Evolutionary conservation across 306 rosid species (phyloP).

Genomic region (Pyrus pyrifolia): DNA sequence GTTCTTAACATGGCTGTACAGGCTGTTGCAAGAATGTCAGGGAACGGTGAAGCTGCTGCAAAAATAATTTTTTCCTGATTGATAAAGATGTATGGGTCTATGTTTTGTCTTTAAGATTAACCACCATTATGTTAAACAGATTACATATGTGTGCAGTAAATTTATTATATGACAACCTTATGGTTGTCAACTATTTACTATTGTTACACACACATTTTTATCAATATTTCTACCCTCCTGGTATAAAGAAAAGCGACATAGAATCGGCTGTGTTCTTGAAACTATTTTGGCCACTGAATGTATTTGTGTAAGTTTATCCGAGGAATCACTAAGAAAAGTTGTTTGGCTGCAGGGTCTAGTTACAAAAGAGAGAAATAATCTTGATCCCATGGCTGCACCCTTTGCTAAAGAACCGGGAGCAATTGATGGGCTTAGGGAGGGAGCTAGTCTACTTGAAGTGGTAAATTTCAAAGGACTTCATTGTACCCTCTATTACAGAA

Average conservation of each 20-base stretch:
- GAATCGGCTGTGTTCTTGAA: not conserved
- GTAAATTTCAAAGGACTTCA: conserved; percentile 39
- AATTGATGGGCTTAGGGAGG: conserved; percentile 79
- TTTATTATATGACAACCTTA: not conserved
- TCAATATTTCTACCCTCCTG: not conserved
- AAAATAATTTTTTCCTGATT: conserved; percentile 64
- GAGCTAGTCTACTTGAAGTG: conserved; percentile 87
- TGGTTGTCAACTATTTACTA: not conserved
- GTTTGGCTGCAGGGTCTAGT: conserved; percentile 72
- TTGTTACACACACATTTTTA: not conserved
- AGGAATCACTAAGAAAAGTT: not conserved
- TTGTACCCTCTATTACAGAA: conserved; percentile 5
- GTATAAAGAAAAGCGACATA: not conserved
- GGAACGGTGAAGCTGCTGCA: conserved; percentile 50
- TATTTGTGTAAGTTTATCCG: not conserved
- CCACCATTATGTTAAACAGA: not conserved
- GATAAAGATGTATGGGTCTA: conserved; percentile 76
- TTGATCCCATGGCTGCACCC: conserved; percentile 83
- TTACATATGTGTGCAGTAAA: not conserved
- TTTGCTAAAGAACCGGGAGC: conserved; percentile 75
- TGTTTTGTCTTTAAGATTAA: not conserved
- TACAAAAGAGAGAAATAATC: conserved; percentile 69
- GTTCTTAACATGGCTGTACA: conserved; percentile 78
- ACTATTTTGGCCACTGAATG: not conserved
- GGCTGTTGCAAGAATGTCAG: conserved; percentile 73